Percentiles rank a stretch among this genome's conserved stretches.
Conservation (phyloP, 306 rosid genomes). For the Abrus pulchellus region DNA sequence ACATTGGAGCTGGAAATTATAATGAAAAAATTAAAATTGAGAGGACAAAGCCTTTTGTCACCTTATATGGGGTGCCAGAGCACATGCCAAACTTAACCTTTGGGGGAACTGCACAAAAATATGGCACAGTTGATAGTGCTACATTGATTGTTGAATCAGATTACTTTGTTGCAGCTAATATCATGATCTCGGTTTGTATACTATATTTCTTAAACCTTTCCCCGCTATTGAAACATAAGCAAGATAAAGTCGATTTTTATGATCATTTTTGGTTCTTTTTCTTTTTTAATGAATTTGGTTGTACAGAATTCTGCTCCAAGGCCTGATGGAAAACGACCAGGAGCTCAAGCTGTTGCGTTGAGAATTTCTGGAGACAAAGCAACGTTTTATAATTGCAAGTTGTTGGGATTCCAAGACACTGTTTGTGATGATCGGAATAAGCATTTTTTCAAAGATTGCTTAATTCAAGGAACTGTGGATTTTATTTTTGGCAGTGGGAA, state of each 20-base stretch:
- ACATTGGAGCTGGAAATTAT: constrained; percentile 66
- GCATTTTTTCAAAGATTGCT: constrained; percentile 41
- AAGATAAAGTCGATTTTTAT: neutral
- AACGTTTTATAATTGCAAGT: constrained; percentile 24
- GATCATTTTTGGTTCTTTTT: neutral
- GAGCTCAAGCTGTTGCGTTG: constrained; percentile 42
- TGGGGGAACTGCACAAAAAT: constrained; percentile 52
- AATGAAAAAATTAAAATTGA: constrained; percentile 64
- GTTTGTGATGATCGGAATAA: constrained; percentile 29
- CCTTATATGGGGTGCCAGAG: constrained; percentile 51
- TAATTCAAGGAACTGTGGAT: constrained; percentile 43
- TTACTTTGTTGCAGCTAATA: constrained; percentile 36
- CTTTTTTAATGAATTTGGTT: neutral
- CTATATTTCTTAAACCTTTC: neutral
- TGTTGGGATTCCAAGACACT: constrained; percentile 38
- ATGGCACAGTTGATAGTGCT: constrained; percentile 74
- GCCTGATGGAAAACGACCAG: neutral
- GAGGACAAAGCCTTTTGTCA: constrained; percentile 57
- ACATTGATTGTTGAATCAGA: constrained; percentile 40
- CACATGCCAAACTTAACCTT: constrained; percentile 56
- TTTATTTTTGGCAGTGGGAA: constrained; percentile 47
- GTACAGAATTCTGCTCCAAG: constrained; percentile 40
- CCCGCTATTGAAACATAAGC: neutral
- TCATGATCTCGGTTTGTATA: constrained; percentile 31
- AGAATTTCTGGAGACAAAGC: constrained; percentile 51